A percentile compares a stretch with the other conserved stretches of the same genome.
Evolutionary conservation across 75 land plant genomes (phyloP).

Genomic region (Picea sitchensis): DNA sequence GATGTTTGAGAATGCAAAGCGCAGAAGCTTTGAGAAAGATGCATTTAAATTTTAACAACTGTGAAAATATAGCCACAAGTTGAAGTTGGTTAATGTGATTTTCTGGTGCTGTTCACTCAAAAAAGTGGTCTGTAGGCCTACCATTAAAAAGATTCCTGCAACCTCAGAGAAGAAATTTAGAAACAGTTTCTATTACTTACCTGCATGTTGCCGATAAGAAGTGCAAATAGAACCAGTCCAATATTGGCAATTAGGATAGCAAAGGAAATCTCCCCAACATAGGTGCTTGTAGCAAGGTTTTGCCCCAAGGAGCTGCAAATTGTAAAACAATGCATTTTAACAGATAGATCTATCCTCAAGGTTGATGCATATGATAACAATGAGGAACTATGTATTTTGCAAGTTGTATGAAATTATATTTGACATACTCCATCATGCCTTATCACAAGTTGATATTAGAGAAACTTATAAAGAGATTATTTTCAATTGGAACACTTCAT

Average conservation of each 20-base stretch:
- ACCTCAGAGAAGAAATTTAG: not conserved
- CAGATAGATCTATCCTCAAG: slow-evolving; percentile 8
- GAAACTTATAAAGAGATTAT: not conserved
- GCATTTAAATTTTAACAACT: no score
- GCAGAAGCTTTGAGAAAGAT: no score
- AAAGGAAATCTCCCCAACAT: slow-evolving; percentile 63
- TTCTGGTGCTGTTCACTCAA: no score
- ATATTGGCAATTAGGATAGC: slow-evolving; percentile 49
- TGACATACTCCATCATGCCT: not conserved
- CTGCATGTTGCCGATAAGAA: slow-evolving; percentile 90
- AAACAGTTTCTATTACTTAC: slow-evolving; percentile 20
- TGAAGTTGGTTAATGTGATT: no score
- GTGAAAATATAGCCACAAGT: no score
- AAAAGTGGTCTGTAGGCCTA: not conserved
- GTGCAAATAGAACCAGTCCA: slow-evolving; percentile 74
- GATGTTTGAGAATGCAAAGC: no score
- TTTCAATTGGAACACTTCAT: not conserved
- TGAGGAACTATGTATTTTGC: no score
- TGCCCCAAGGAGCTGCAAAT: slow-evolving; percentile 79
- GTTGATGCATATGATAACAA: not conserved
- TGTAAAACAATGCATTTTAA: not conserved
- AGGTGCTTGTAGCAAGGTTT: slow-evolving; percentile 61
- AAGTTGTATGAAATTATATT: not conserved
- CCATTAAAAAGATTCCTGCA: not conserved
- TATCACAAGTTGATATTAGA: not conserved